Conservation (phyloP, 805 yeast species). For the Barnettozyma sucrosica region DNA sequence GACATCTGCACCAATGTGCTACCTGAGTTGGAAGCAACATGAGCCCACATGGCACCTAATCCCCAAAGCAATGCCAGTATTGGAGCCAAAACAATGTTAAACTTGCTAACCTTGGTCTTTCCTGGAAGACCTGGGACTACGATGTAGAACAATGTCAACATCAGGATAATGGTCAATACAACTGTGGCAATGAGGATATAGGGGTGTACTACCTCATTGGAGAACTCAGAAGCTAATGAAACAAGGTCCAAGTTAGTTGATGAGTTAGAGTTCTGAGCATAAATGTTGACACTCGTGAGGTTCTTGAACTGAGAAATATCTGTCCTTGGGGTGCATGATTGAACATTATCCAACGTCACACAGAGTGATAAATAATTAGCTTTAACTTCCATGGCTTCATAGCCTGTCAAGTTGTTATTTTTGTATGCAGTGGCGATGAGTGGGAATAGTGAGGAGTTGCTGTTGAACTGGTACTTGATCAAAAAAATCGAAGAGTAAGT, state of each 20-base stretch:
- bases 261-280: constrained; percentile 28
- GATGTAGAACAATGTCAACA: constrained; percentile 38
- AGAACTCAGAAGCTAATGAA: constrained; percentile 39
- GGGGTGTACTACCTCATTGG: constrained; percentile 46
- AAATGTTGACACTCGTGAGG: constrained; percentile 31
- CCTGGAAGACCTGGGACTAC: constrained; percentile 46
- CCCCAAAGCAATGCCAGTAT: constrained; percentile 49
- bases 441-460: constrained; percentile 37
- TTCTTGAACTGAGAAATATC: constrained; percentile 24
- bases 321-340: constrained; percentile 33
- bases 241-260: constrained; percentile 39
- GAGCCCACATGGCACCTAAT: constrained; percentile 57
- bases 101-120: constrained; percentile 24
- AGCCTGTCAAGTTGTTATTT: constrained; percentile 27
- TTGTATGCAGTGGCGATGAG: constrained; percentile 35
- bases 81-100: constrained; percentile 30
- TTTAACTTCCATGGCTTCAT: constrained; percentile 38
- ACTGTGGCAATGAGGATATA: constrained; percentile 45
- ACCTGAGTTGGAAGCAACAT: constrained; percentile 47
- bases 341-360: constrained; percentile 30
- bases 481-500: constrained; percentile 46
- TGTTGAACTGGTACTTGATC: constrained; percentile 43
- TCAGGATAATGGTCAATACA: constrained; percentile 36
- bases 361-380: constrained; percentile 58
- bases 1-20: constrained; percentile 39